Evolutionary conservation across 2,329 filamentous ascomycete species (phyloP), one percentile per base, ranked within the genome.

Genomic region (Hypoxylon sp.): DNA sequence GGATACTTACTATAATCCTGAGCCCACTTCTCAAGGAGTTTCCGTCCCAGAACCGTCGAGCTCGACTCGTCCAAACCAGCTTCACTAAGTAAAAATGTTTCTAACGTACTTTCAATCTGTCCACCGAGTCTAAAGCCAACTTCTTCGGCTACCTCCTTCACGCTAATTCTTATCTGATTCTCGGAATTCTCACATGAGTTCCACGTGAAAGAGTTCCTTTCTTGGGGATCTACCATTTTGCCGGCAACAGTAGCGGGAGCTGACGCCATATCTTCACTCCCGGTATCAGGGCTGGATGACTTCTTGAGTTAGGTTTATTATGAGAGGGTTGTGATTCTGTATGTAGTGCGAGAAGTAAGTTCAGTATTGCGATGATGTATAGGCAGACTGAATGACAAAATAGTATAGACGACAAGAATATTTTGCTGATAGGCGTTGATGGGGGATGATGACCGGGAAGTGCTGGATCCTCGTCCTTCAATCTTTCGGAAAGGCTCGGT

Each of bases 121-220:
- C 39, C 14, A 14, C 44, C 50, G 1, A 39, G n/a, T 13, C 29
- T 50, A 24, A 58, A 13, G 8, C 55, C 55, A 19, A 50, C 17
- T 3, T 42, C 11, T 3, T 50, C 19, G 1, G 55, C 55, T 13
- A 50, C 31, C 33, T 58, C 55, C 46, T 58, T 58, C 3, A 58
- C 17, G 4, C 8, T 11, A 19, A 58, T 58, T 39, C 55, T 48
- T 13, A 9, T 17, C 31, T 39, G 19, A 13, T 39, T 44, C 6
- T 58, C 55, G 2, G 11, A 39, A 31, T 17, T 19, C 33, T 19
- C 33, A 46, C 44, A 58, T 29, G 55, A 58, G 44, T 6, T 39
- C 55, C 55, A 58, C 26, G 44, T 29, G 22, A 39, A 58, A 3
- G 33, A 8, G 10, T 0, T 24, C 29, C 10, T 11, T 37, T 33